Conservation (phyloP, 148 eudicot species). For the Oxyria digyna region DNA sequence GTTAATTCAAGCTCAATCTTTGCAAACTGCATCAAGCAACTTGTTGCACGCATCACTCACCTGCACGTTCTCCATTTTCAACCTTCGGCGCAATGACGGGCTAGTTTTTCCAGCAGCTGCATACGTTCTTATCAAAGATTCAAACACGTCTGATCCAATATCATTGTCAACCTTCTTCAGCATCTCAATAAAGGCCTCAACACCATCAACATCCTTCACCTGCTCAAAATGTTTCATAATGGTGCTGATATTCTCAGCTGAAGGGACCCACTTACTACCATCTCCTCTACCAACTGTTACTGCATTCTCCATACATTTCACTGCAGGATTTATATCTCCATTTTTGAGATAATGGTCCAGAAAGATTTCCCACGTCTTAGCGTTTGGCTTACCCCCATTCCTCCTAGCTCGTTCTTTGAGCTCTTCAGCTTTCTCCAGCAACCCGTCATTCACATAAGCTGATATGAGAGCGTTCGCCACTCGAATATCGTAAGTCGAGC, state of each 20-base stretch:
- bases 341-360: slow-evolving; percentile 49
- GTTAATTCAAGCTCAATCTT: slow-evolving; percentile 21
- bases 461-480: slow-evolving; percentile 58
- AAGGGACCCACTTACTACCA: slow-evolving; percentile 67
- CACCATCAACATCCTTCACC: slow-evolving; percentile 68
- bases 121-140: slow-evolving; percentile 61
- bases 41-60: slow-evolving; percentile 56
- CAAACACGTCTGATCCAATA: slow-evolving; percentile 34
- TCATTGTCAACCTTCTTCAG: slow-evolving; percentile 42
- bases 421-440: slow-evolving; percentile 48
- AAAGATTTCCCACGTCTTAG: slow-evolving; percentile 85
- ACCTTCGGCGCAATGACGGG: slow-evolving; percentile 44
- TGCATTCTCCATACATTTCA: slow-evolving; percentile 52
- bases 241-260: slow-evolving; percentile 19
- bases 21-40: slow-evolving; percentile 44
- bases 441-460: slow-evolving; percentile 46
- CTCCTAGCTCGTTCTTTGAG: slow-evolving; percentile 40
- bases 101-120: slow-evolving; percentile 61
- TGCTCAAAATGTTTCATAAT: slow-evolving; percentile 64
- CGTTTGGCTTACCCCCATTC: slow-evolving; percentile 70
- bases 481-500: slow-evolving; percentile 64
- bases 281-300: slow-evolving; percentile 48
- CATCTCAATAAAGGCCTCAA: slow-evolving; percentile 56
- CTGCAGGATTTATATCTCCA: slow-evolving; percentile 43
- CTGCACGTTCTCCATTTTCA: slow-evolving; percentile 90